Conservation (phyloP, 1,284 basidiomycete genomes). For the Cryptococcus sp. region DNA sequence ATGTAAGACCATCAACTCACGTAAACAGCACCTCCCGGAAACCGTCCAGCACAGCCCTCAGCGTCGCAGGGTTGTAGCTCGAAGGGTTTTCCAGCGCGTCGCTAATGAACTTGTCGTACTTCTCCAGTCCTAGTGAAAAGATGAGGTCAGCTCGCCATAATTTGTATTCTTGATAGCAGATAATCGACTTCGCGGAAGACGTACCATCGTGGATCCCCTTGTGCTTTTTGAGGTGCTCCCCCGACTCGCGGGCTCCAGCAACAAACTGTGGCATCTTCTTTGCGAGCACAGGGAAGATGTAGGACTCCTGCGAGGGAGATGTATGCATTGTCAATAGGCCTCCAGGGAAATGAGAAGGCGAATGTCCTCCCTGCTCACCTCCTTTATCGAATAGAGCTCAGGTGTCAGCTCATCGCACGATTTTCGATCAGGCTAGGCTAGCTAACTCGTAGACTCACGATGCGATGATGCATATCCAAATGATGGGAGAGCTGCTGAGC, state of each 20-base stretch:
- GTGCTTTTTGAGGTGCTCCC: constrained; percentile 61
- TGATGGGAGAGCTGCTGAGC: constrained; percentile 54
- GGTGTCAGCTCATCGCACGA: not conserved
- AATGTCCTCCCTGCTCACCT: not conserved
- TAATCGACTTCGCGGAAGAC: constrained; percentile 4
- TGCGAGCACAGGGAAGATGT: constrained; percentile 64
- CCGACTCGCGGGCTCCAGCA: constrained; percentile 46
- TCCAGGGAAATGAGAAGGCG: not conserved
- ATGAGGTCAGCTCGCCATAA: not conserved
- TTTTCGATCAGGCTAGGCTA: not conserved
- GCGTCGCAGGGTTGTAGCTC: constrained; percentile 58
- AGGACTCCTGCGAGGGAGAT: constrained; percentile 38
- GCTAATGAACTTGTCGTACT: constrained; percentile 54
- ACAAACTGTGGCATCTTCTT: constrained; percentile 62
- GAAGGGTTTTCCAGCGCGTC: constrained; percentile 56
- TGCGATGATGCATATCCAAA: constrained; percentile 64
- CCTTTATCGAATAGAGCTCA: constrained; percentile 10
- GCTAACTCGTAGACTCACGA: constrained; percentile 55
- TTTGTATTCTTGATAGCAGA: not conserved
- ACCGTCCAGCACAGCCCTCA: constrained; percentile 60
- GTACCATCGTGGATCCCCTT: constrained; percentile 64
- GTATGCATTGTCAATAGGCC: too few species aligned
- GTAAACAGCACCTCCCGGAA: constrained; percentile 64
- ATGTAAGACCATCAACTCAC: constrained; percentile 14
- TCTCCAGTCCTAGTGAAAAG: constrained; percentile 55